phyloP scores from a whole-genome alignment of 352 stramenopile genomes.

The Globisporangium lucens region DNA sequence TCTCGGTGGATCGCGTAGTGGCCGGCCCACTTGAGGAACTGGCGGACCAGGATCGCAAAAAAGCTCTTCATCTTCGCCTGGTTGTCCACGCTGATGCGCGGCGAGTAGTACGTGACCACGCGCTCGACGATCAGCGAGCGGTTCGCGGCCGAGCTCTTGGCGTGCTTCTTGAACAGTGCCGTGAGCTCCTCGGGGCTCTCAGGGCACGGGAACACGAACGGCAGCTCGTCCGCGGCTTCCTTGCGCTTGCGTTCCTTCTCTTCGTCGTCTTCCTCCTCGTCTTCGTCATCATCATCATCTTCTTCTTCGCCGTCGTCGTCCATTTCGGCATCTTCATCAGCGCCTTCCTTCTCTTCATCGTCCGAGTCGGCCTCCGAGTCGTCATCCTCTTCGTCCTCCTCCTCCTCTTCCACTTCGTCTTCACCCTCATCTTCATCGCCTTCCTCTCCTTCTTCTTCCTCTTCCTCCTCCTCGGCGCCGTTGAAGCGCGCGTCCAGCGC shows the following conservation, averaged over 20 bases:
- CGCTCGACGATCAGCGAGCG: constrained; percentile 90
- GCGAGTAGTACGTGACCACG: constrained; percentile 92
- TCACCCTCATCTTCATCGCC: constrained; percentile 41
- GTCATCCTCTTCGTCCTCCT: constrained; percentile 58
- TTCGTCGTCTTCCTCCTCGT: constrained; percentile 50
- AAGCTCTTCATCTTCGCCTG: constrained; percentile 96
- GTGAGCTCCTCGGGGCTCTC: constrained; percentile 89
- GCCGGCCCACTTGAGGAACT: constrained; percentile 91
- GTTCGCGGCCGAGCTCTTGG: constrained; percentile 60
- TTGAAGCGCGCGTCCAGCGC: constrained; percentile 61
- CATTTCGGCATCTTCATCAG: constrained; percentile 47
- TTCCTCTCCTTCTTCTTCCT: constrained; percentile 31
- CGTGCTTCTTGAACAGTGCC: constrained; percentile 88
- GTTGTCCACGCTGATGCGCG: constrained; percentile 93
- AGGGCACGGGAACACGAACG: constrained; percentile 94
- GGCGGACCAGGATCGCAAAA: constrained; percentile 91
- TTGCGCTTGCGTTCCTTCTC: constrained; percentile 45
- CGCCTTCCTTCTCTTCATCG: constrained; percentile 36
- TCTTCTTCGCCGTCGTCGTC: constrained; percentile 44
- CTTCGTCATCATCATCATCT: constrained; percentile 83
- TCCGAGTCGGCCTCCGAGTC: constrained; percentile 22
- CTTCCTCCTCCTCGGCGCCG: constrained; percentile 44
- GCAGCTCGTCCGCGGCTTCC: constrained; percentile 76
- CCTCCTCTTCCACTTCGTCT: constrained; percentile 51
- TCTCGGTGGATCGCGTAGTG: constrained; percentile 66